phyloP scores from a whole-genome alignment of 225 moss, liverwort and hornwort species.

The Sphagnum tenellum region DNA sequence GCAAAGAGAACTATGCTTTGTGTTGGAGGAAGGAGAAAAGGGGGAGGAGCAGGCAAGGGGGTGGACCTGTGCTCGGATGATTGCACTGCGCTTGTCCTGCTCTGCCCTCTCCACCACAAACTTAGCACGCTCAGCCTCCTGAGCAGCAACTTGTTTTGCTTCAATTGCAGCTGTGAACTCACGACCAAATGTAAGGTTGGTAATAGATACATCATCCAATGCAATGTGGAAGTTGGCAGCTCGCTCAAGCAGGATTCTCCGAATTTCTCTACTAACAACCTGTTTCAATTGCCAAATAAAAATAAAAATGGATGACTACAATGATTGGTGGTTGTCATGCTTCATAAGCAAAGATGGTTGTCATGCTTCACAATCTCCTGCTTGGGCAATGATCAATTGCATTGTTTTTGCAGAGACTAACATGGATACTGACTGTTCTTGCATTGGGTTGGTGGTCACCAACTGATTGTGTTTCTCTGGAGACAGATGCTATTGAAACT shows the following conservation, averaged over 20 bases:
- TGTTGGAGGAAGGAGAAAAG: too few species aligned
- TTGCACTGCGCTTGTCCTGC: constrained; percentile 93
- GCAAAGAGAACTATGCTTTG: not conserved
- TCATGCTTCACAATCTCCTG: too few species aligned
- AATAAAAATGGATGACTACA: not conserved
- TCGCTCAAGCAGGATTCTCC: constrained; percentile 78
- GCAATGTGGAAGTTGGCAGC: constrained; percentile 79
- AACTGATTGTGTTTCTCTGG: too few species aligned
- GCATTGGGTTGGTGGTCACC: too few species aligned
- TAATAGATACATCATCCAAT: constrained; percentile 91
- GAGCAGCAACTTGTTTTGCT: constrained; percentile 94
- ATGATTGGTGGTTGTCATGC: too few species aligned
- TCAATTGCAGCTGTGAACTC: constrained; percentile 95
- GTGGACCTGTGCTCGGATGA: constrained; percentile 77
- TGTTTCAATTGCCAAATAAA: constrained; percentile 12
- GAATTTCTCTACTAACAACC: constrained; percentile 88
- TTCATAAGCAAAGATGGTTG: too few species aligned
- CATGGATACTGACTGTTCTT: too few species aligned
- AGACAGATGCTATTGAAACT: too few species aligned
- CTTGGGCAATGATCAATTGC: too few species aligned
- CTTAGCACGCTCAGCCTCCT: constrained; percentile 93
- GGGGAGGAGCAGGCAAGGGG: too few species aligned
- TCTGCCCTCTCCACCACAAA: constrained; percentile 97
- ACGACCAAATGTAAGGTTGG: constrained; percentile 84
- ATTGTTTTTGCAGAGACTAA: too few species aligned